Base-by-base conservation (phyloP, 148 eudicot genomes). In the Polygonum maritimum region DNA sequence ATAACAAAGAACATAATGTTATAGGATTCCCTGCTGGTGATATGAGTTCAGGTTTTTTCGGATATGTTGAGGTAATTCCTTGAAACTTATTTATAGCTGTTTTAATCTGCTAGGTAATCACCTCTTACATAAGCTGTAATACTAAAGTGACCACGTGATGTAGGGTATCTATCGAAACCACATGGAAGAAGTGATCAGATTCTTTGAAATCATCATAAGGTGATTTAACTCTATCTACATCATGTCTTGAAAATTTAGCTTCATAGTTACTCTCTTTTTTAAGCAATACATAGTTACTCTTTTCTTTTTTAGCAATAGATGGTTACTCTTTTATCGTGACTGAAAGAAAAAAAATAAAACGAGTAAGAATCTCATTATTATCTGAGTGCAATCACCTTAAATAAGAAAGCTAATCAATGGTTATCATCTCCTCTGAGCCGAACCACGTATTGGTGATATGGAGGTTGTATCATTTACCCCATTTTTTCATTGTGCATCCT, bases 181-280 rank as follows among this genome's bases (percentile, higher is more conserved):
- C 80, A 95, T 95, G 97, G 98, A 95, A 83, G 98, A 95, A 87
- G 98, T 95, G 35, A 90, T 95, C 73, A 85, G 83, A 80, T 95
- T 92, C 82, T 88, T 95, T 76, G 98, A 95, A 82, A 90, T 72
- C 90, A 85, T 76, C 98, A 95, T 87, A 91, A 90, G 98, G 98
- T 95, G 85, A 81, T 79, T 12, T 71, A 19, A 45, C 41, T 62
- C 12, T 62, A 62, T 62, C 33, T 33, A 62, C 33, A 33, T 62
- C 5, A 15, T 62, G 69, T 62, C 14, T 12, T 62, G 38, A 62
- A 62, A 31, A 62, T 0, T n/a, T n/a, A n/a, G n/a, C n/a, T n/a
- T n/a, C n/a, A n/a, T n/a, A n/a, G n/a, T n/a, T n/a, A n/a, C n/a
- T n/a, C n/a, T n/a, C n/a, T n/a, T n/a, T n/a, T n/a, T n/a, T n/a